Evolutionary conservation across 192 early-diverging fungal species (phyloP).

Genomic region (Piromyces finnis): DNA sequence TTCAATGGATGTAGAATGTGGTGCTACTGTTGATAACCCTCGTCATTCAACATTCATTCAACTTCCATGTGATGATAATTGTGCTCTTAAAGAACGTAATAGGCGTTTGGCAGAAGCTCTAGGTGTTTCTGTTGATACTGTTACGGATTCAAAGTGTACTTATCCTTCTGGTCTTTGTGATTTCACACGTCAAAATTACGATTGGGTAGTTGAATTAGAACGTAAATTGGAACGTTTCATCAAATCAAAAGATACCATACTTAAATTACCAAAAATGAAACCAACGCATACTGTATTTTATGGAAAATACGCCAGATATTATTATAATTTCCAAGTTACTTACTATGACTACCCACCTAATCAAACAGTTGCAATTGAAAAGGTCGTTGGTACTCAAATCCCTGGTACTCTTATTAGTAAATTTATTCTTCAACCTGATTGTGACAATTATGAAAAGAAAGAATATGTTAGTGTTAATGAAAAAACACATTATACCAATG

Average conservation of each 20-base stretch:
- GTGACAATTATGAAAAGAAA: not conserved
- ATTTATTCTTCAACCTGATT: not conserved
- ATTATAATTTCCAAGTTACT: constrained; percentile 15
- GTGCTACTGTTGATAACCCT: constrained; percentile 23
- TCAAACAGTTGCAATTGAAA: not conserved
- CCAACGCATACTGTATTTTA: constrained; percentile 28
- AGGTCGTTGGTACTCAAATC: not conserved
- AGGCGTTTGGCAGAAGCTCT: constrained; percentile 60
- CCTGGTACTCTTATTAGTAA: not conserved
- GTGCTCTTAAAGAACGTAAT: constrained; percentile 62
- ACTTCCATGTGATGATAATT: constrained; percentile 65
- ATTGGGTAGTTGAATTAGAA: not conserved
- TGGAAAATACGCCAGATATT: constrained; percentile 33
- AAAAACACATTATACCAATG: constrained; percentile 16
- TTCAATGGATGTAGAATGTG: constrained; percentile 42
- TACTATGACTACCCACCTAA: constrained; percentile 17
- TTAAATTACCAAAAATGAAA: constrained; percentile 46
- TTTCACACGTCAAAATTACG: constrained; percentile 1
- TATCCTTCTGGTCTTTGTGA: constrained; percentile 1
- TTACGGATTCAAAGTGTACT: constrained; percentile 4
- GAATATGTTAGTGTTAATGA: constrained; percentile 8
- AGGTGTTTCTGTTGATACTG: constrained; percentile 25
- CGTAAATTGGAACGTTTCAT: constrained; percentile 3
- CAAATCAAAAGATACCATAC: constrained; percentile 37
- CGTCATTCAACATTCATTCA: constrained; percentile 14